Evolutionary conservation across 176 grass and related monocot species (phyloP), one percentile per base, ranked within the genome.

Genomic region (Aechmea fasciata): DNA sequence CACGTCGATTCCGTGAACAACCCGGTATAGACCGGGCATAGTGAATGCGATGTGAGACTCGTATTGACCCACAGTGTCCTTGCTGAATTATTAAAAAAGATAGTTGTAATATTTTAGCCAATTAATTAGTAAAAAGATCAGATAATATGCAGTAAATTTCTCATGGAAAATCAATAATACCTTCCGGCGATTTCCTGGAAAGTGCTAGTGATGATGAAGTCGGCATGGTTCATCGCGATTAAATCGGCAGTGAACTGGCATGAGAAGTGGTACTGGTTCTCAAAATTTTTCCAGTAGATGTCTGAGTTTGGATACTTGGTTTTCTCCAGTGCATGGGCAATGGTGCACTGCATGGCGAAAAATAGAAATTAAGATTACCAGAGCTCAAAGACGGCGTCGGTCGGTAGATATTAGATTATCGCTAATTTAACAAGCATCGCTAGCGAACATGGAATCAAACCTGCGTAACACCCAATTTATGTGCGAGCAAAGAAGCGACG

Each of bases 101-200:
- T 20, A 63, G 9, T 11, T 3, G 10, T 24, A 47, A 63, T 13
- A 49, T 47, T 13, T 47, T 13, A 25, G 48, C 52, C 14, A 2
- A 73, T 22, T 63, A 63, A 11, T 3, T 15, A 48, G 48, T 63
- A 11, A 11, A 11, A 22, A 20, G 1, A 65, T 17, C 20, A 13
- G n/a, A 63, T 12, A 11, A 22, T 62, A 0, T 1, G 57, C 28
- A 22, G 22, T 23, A 57, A 48, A 48, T 29, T 14, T 17, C 26
- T 15, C 49, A 29, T 14, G 25, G 9, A 18, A 55, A 18, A 55
- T 11, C 23, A 3, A 47, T 66, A 29, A 66, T 80, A 91, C 94
- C 91, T 99, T 90, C 94, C 94, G 15, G 94, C 89, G 68, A 99
- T 99, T 77, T 99, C 94, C 74, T 99, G 94, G 84, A 93, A 99